Evolutionary conservation across 306 rosid species (phyloP).

Genomic region (Vicia sativa): DNA sequence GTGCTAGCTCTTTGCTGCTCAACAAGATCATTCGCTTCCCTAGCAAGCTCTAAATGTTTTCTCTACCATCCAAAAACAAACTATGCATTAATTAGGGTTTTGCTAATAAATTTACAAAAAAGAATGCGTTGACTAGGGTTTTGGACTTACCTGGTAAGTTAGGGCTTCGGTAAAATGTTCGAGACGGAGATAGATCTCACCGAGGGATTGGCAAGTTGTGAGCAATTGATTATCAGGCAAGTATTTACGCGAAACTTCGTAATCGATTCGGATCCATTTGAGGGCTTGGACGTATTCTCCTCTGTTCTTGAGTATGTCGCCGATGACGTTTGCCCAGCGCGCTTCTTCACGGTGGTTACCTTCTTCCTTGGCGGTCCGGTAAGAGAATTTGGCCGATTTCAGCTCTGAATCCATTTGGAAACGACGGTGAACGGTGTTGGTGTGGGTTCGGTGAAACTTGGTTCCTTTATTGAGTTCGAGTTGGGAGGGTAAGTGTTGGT

Average conservation of each 20-base stretch:
- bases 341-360: constrained; percentile 91
- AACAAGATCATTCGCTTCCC: constrained; percentile 61
- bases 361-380: constrained; percentile 59
- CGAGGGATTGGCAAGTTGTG: constrained; percentile 88
- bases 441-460: neutral
- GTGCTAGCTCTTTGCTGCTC: constrained; percentile 92
- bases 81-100: constrained; percentile 4
- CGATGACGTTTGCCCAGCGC: constrained; percentile 86
- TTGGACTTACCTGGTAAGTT: constrained; percentile 59
- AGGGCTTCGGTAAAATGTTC: constrained; percentile 66
- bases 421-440: constrained; percentile 36
- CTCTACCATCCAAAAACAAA: constrained; percentile 49
- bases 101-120: neutral
- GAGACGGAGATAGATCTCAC: constrained; percentile 85
- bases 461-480: constrained; percentile 17
- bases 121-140: neutral
- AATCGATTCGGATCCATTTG: constrained; percentile 79
- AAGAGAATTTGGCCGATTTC: constrained; percentile 63
- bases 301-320: constrained; percentile 63
- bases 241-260: constrained; percentile 56
- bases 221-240: constrained; percentile 67
- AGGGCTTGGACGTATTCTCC: constrained; percentile 83
- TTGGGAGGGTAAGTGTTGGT: constrained; percentile 2
- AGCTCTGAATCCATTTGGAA: constrained; percentile 53
- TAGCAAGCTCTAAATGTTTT: constrained; percentile 79